Percentiles rank a stretch among this genome's conserved stretches.
Evolutionary conservation across 2,329 filamentous ascomycete species (phyloP).

Genomic region (Leptographium wingfieldii): DNA sequence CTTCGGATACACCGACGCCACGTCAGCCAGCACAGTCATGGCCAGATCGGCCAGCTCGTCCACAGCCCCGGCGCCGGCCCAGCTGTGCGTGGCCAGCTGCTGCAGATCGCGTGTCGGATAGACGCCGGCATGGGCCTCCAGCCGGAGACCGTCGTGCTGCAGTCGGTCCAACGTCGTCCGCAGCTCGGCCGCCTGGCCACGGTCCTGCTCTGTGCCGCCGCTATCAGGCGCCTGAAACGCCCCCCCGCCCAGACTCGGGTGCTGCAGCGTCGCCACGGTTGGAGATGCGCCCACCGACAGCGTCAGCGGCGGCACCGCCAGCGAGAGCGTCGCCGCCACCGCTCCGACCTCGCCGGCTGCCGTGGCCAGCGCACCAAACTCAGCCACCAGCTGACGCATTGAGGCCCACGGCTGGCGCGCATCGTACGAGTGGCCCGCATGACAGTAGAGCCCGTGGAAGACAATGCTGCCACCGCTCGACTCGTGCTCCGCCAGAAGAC

Average conservation of each 20-base stretch:
- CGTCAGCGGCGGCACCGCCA: constrained; percentile 22
- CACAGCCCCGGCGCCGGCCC: constrained; percentile 19
- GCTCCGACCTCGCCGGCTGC: constrained; percentile 24
- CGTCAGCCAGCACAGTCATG: constrained; percentile 57
- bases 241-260: constrained; percentile 23
- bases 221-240: neutral
- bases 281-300: constrained; percentile 69
- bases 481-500: constrained; percentile 29
- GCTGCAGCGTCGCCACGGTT: constrained; percentile 54
- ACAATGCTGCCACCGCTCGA: constrained; percentile 16
- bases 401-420: constrained; percentile 41
- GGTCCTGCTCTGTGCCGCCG: neutral
- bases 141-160: constrained; percentile 23
- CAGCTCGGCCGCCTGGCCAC: constrained; percentile 23
- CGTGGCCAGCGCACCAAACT: constrained; percentile 41
- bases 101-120: constrained; percentile 69
- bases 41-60: constrained; percentile 40
- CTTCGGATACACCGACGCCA: constrained; percentile 53
- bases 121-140: constrained; percentile 66
- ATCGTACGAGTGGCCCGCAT: constrained; percentile 61
- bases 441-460: constrained; percentile 57
- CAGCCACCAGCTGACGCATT: constrained; percentile 42
- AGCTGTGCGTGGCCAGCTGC: constrained; percentile 60
- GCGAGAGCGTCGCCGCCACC: neutral
- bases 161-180: constrained; percentile 25